phyloP scores from a whole-genome alignment of 2,329 filamentous ascomycete genomes.

The Monosporascus ibericus region DNA sequence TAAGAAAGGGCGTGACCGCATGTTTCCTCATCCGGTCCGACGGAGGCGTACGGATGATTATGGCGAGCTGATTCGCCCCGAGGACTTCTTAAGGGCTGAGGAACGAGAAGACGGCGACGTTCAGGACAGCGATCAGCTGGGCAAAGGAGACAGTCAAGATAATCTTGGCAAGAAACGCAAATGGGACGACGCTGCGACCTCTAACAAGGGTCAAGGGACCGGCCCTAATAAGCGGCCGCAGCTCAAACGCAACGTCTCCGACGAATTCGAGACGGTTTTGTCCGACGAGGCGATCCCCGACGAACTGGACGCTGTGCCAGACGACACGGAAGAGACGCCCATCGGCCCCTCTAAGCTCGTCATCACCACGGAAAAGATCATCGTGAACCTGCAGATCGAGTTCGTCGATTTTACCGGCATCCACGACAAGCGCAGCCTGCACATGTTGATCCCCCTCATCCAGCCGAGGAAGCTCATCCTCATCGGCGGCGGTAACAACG shows the following conservation, averaged over 20 bases:
- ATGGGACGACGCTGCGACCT: slow-evolving; percentile 66
- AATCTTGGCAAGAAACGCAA: slow-evolving; percentile 86
- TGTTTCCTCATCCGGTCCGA: slow-evolving; percentile 82
- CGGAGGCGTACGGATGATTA: slow-evolving; percentile 82
- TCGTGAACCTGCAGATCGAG: slow-evolving; percentile 68
- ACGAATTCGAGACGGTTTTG: slow-evolving; percentile 38
- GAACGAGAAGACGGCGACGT: slow-evolving; percentile 73
- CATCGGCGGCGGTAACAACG: slow-evolving; percentile 71
- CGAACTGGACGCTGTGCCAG: slow-evolving; percentile 54
- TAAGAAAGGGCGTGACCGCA: slow-evolving; percentile 85
- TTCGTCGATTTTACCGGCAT: slow-evolving; percentile 89
- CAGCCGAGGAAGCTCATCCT: slow-evolving; percentile 91
- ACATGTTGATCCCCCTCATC: slow-evolving; percentile 92
- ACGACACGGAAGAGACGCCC: slow-evolving; percentile 43
- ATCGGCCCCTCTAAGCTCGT: slow-evolving; percentile 71
- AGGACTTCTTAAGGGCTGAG: slow-evolving; percentile 89
- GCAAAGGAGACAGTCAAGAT: slow-evolving; percentile 47
- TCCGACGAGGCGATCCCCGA: slow-evolving; percentile 40
- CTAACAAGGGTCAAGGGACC: slow-evolving; percentile 33
- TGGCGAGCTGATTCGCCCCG: slow-evolving; percentile 86
- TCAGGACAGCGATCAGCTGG: slow-evolving; percentile 49
- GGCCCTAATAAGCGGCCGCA: slow-evolving; percentile 57
- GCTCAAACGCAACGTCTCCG: slow-evolving; percentile 32
- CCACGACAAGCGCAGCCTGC: slow-evolving; percentile 87
- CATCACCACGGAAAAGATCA: slow-evolving; percentile 56